A percentile compares a stretch with the other conserved stretches of the same genome.
Evolutionary conservation across 163 green algal species (phyloP).

Genomic region (Coccomyxa subellipsoidea): DNA sequence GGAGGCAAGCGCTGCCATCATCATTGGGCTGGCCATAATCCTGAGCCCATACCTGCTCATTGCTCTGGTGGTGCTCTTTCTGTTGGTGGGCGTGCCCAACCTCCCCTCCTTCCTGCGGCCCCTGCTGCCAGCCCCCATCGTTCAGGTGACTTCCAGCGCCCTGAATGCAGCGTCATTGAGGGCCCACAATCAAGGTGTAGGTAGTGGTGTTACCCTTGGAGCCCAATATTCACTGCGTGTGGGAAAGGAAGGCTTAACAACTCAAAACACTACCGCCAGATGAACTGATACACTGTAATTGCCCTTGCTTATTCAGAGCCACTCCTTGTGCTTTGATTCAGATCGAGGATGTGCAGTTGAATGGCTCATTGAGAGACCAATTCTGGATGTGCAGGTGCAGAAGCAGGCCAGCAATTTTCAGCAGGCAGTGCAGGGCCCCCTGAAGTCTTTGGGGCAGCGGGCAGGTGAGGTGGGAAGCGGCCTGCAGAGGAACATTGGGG

Average conservation of each 20-base stretch:
- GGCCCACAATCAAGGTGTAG: no score
- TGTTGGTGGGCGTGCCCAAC: not conserved
- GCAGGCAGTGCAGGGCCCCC: not conserved
- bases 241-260: not conserved
- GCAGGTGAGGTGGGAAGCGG: not conserved
- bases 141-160: not conserved
- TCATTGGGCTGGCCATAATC: not conserved
- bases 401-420: not conserved
- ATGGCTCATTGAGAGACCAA: not conserved
- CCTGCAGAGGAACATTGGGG: not conserved
- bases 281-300: not conserved
- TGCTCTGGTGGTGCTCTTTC: not conserved
- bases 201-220: no score
- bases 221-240: not conserved
- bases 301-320: no score
- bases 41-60: constrained; percentile 1
- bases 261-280: not conserved
- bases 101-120: not conserved
- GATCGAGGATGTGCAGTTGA: not conserved
- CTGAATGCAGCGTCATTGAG: not conserved
- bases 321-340: not conserved
- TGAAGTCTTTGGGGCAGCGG: not conserved
- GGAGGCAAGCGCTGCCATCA: not conserved
- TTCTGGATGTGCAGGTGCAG: not conserved
- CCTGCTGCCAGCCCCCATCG: not conserved